phyloP scores from a whole-genome alignment of 495 filamentous ascomycete species.

The Aspergillus kassunensis region DNA sequence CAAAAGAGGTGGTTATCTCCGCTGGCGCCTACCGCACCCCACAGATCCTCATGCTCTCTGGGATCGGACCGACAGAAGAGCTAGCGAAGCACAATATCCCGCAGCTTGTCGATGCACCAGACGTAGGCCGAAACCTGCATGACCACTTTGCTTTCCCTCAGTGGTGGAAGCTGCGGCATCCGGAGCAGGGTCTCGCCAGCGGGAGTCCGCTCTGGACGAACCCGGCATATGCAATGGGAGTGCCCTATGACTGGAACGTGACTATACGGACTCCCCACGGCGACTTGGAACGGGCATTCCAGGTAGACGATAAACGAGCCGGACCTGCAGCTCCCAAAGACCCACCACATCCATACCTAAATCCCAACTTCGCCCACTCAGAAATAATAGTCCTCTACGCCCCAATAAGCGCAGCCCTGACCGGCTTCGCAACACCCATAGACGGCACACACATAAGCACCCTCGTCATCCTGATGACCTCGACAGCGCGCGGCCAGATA shows the following conservation, averaged over 20 bases:
- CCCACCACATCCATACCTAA: conserved; percentile 14
- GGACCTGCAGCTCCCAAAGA: conserved; percentile 15
- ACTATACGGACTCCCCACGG: background rate
- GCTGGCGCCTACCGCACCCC: conserved; percentile 23
- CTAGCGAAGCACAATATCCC: conserved; percentile 5
- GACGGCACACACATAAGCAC: conserved; percentile 38
- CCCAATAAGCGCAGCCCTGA: conserved; percentile 16
- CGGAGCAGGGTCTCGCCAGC: background rate
- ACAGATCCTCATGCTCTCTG: conserved; percentile 10
- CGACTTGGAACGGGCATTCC: conserved; percentile 23
- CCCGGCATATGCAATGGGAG: background rate
- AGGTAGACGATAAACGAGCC: conserved; percentile 26
- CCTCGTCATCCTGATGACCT: conserved; percentile 26
- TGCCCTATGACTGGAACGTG: conserved; percentile 6
- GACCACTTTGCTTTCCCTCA: conserved; percentile 7
- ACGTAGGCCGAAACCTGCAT: conserved; percentile 7
- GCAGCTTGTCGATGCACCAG: background rate
- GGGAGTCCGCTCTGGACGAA: conserved; percentile 1
- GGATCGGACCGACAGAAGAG: background rate
- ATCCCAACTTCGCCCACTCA: background rate
- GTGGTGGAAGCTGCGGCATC: conserved; percentile 5
- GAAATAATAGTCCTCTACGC: conserved; percentile 27
- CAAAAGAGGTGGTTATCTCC: conserved; percentile 24
- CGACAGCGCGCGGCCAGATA: conserved; percentile 40
- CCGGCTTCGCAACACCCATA: conserved; percentile 20